These are phyloP conservation scores for Trichophyton rubrum DNA, from an alignment of 2,329 filamentous ascomycete species.

Conservation along the genomic window DNA sequence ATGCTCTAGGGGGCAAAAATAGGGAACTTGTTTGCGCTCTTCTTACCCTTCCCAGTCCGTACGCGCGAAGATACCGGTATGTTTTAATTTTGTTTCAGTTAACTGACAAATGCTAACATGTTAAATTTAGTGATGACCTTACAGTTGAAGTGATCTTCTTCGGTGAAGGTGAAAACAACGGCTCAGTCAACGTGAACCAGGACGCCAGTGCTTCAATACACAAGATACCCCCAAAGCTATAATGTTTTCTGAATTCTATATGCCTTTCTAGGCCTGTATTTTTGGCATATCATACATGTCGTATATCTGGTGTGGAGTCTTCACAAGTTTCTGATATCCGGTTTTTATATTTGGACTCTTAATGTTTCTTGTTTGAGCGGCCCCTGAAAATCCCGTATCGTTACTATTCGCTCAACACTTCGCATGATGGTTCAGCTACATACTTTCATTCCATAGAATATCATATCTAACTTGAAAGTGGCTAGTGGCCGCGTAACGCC, in stretches of 20 bases:
- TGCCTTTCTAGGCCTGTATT: neutral
- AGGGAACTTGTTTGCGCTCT: conserved; percentile 87
- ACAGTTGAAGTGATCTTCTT: conserved; percentile 99
- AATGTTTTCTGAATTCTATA: conserved; percentile 6
- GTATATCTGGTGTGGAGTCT: neutral
- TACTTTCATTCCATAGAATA: neutral
- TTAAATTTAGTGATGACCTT: conserved; percentile 61
- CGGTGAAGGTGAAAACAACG: conserved; percentile 62
- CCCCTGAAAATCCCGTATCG: too few relatives aligned
- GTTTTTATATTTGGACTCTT: too few relatives aligned
- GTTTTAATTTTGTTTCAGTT: neutral
- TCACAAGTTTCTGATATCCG: too few relatives aligned
- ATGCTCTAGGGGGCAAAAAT: conserved; percentile 86
- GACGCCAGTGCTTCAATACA: conserved; percentile 61
- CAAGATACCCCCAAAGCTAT: conserved; percentile 39
- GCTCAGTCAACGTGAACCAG: conserved; percentile 68
- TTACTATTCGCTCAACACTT: neutral
- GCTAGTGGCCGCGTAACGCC: too few relatives aligned
- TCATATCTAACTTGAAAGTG: neutral
- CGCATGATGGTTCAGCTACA: neutral
- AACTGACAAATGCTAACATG: conserved; percentile 12
- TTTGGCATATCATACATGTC: neutral
- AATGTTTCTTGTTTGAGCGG: too few relatives aligned
- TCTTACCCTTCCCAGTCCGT: conserved; percentile 81
- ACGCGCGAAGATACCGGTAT: conserved; percentile 82